Evolutionary conservation across 2,329 filamentous ascomycete species (phyloP).

Genomic region (Septoria linicola): DNA sequence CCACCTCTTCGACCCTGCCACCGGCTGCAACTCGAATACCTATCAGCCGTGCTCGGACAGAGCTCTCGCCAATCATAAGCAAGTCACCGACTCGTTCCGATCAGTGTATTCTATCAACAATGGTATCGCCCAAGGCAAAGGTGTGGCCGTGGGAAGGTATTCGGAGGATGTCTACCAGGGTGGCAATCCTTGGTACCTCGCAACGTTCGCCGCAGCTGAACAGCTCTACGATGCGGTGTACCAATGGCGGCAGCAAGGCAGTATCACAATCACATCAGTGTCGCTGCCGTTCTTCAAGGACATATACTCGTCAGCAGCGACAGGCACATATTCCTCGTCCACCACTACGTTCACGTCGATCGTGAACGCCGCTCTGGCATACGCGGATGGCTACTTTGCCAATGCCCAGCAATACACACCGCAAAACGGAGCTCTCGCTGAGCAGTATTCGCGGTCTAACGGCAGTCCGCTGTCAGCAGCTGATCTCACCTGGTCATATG

Average conservation of each 20-base stretch:
- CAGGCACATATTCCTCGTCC: conserved; percentile 63
- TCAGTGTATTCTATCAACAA: conserved; percentile 67
- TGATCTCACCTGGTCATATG: conserved; percentile 73
- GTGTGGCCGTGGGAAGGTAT: conserved; percentile 50
- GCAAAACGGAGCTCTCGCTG: conserved; percentile 62
- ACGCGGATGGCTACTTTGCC: conserved; percentile 58
- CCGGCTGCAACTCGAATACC: conserved; percentile 64
- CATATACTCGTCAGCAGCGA: conserved; percentile 56
- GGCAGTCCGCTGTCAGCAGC: conserved; percentile 59
- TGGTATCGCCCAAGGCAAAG: conserved; percentile 59
- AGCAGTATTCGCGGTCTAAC: conserved; percentile 60
- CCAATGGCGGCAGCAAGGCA: conserved; percentile 65
- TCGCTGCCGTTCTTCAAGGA: conserved; percentile 72
- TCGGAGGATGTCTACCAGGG: conserved; percentile 67
- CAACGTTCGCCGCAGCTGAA: conserved; percentile 74
- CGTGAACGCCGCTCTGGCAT: conserved; percentile 59
- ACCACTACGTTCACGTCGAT: conserved; percentile 45
- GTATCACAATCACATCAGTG: conserved; percentile 61
- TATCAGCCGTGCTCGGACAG: conserved; percentile 72
- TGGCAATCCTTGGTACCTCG: conserved; percentile 74
- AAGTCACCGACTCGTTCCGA: conserved; percentile 72
- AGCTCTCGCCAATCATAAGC: conserved; percentile 70
- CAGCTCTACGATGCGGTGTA: conserved; percentile 75
- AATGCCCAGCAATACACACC: conserved; percentile 49
- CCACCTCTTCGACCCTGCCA: conserved; percentile 63